phyloP scores from a whole-genome alignment of 2,329 filamentous ascomycete species.

The Neoascochyta sp. region DNA sequence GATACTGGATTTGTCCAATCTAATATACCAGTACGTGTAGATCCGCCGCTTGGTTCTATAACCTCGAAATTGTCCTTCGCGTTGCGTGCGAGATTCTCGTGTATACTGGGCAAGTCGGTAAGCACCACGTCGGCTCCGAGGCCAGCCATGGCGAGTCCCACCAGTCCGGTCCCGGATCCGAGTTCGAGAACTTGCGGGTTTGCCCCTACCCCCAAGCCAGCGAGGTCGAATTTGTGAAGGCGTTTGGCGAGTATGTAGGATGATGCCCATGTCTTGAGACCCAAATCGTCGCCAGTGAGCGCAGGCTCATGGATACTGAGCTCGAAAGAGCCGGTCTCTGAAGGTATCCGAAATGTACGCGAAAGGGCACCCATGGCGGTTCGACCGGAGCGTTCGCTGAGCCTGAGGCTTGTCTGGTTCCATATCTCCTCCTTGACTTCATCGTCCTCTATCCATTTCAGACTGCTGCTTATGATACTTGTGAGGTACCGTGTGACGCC shows the following conservation, averaged over 20 bases:
- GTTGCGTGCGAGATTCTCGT: conserved; percentile 76
- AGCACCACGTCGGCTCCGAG: conserved; percentile 65
- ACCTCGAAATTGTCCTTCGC: conserved; percentile 59
- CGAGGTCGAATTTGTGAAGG: conserved; percentile 45
- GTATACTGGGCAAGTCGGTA: conserved; percentile 81
- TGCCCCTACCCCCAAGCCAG: conserved; percentile 1
- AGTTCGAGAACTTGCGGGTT: conserved; percentile 62
- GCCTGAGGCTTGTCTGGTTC: conserved; percentile 71
- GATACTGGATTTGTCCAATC: conserved; percentile 67
- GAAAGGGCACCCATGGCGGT: conserved; percentile 62
- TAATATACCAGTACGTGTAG: conserved; percentile 61
- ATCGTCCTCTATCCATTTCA: conserved; percentile 67
- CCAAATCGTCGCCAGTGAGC: conserved; percentile 80
- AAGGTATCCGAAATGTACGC: conserved; percentile 57
- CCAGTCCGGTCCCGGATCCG: conserved; percentile 85
- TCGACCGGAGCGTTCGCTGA: conserved; percentile 83
- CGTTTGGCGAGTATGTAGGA: conserved; percentile 79
- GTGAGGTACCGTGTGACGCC: conserved; percentile 64
- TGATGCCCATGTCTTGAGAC: conserved; percentile 93
- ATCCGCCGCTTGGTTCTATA: conserved; percentile 55
- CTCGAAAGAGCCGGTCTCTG: conserved; percentile 42
- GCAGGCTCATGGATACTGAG: conserved; percentile 80
- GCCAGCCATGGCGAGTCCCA: conserved; percentile 79
- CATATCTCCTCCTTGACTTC: conserved; percentile 66
- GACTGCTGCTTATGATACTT: conserved; percentile 62